Evolutionary conservation across 2,329 filamentous ascomycete species (phyloP).

Genomic region (Alternaria brassicae): DNA sequence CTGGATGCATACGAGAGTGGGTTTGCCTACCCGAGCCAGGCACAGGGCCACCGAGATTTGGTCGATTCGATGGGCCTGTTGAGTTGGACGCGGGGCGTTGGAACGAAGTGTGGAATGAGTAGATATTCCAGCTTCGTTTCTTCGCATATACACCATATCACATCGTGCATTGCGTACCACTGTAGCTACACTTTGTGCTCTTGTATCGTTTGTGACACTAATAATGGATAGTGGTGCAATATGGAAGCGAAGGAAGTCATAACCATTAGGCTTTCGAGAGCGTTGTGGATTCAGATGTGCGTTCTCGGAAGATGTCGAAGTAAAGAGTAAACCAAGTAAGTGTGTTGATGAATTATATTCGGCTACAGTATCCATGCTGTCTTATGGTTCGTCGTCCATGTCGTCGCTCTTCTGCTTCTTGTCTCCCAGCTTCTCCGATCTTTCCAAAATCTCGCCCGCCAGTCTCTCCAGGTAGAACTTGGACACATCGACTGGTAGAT

Average conservation of each 20-base stretch:
- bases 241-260: neutral
- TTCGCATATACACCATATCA: neutral
- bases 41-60: slow-evolving; percentile 69
- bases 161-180: neutral
- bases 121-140: neutral
- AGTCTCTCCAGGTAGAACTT: slow-evolving; percentile 78
- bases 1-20: slow-evolving; percentile 82
- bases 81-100: slow-evolving; percentile 65
- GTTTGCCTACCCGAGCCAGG: slow-evolving; percentile 82
- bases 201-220: neutral
- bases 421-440: slow-evolving; percentile 33
- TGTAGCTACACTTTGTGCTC: neutral
- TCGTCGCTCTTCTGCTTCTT: neutral
- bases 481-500: slow-evolving; percentile 69
- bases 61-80: slow-evolving; percentile 68
- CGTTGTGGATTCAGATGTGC: neutral
- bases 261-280: neutral
- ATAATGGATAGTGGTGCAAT: neutral
- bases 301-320: neutral
- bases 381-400: neutral
- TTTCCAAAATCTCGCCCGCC: slow-evolving; percentile 68
- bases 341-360: neutral
- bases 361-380: neutral
- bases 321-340: neutral
- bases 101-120: slow-evolving; percentile 61